Evolutionary conservation across 2,329 filamentous ascomycete genomes (phyloP).

Genomic region (Bisporella sp.): DNA sequence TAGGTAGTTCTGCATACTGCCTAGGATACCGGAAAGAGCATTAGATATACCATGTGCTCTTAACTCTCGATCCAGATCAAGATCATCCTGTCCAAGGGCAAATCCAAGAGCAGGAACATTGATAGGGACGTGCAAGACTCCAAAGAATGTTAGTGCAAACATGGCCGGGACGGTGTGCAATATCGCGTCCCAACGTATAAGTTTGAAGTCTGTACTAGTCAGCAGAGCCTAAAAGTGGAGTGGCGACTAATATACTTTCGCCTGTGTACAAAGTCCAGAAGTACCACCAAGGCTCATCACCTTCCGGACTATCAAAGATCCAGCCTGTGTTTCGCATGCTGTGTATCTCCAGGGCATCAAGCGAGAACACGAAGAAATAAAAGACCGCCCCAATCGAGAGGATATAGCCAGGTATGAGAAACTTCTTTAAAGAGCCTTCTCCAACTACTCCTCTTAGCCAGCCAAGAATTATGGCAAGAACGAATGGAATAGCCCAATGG

Average conservation of each 20-base stretch:
- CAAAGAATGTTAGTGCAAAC: slow-evolving; percentile 96
- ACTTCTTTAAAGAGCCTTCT: slow-evolving; percentile 51
- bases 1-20: slow-evolving; percentile 93
- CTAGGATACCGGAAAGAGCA: slow-evolving; percentile 74
- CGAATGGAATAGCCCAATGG: slow-evolving; percentile 77
- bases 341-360: slow-evolving; percentile 61
- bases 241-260: slow-evolving; percentile 44
- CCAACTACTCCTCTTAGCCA: slow-evolving; percentile 68
- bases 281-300: slow-evolving; percentile 92
- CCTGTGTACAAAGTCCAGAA: slow-evolving; percentile 83
- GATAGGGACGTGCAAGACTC: slow-evolving; percentile 93
- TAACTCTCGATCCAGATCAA: slow-evolving; percentile 84
- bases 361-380: slow-evolving; percentile 66
- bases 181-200: slow-evolving; percentile 78
- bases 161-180: slow-evolving; percentile 85
- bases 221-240: slow-evolving; percentile 12
- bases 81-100: slow-evolving; percentile 84
- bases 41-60: slow-evolving; percentile 93
- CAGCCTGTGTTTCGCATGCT: slow-evolving; percentile 69
- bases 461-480: slow-evolving; percentile 69
- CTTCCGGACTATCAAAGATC: slow-evolving; percentile 81
- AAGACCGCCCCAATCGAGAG: slow-evolving; percentile 69
- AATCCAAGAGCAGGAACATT: slow-evolving; percentile 92
- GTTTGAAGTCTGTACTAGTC: slow-evolving; percentile 57
- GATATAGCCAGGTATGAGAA: slow-evolving; percentile 83